Evolutionary conservation across 169 alveolate genomes (phyloP).

Genomic region (Plasmodium vivax): DNA sequence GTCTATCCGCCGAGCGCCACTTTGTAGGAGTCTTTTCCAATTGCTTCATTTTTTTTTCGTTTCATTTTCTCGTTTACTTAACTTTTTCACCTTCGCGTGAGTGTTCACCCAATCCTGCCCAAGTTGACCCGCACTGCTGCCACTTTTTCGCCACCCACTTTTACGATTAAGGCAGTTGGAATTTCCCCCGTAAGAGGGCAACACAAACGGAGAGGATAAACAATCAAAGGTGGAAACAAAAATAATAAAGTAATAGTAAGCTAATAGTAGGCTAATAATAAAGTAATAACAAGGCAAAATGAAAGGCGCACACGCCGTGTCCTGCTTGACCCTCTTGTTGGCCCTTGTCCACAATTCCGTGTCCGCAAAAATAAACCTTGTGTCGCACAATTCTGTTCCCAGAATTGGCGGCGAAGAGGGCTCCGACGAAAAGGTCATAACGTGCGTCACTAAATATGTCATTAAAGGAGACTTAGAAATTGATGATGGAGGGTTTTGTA

Average conservation of each 20-base stretch:
- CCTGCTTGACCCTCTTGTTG: slow-evolving; percentile 11
- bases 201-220: not conserved
- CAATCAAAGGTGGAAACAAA: not conserved
- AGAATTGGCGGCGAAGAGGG: not conserved
- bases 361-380: slow-evolving; percentile 8
- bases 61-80: not conserved
- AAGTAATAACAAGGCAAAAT: not conserved
- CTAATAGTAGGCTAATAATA: not conserved
- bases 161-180: not conserved
- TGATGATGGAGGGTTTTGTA: slow-evolving; percentile 61
- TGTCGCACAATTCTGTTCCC: slow-evolving; percentile 26
- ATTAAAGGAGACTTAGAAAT: slow-evolving; percentile 39
- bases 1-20: not conserved
- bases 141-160: not conserved
- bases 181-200: not conserved
- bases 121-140: not conserved
- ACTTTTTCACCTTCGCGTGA: not conserved
- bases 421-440: slow-evolving; percentile 12
- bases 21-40: not conserved
- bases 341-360: not conserved
- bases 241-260: not conserved
- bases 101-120: not conserved
- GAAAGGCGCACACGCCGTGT: not conserved
- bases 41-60: not conserved
- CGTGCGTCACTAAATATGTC: slow-evolving; percentile 42